Conservation (phyloP, 768 basidiomycete genomes). For the Lactarius indigo region DNA sequence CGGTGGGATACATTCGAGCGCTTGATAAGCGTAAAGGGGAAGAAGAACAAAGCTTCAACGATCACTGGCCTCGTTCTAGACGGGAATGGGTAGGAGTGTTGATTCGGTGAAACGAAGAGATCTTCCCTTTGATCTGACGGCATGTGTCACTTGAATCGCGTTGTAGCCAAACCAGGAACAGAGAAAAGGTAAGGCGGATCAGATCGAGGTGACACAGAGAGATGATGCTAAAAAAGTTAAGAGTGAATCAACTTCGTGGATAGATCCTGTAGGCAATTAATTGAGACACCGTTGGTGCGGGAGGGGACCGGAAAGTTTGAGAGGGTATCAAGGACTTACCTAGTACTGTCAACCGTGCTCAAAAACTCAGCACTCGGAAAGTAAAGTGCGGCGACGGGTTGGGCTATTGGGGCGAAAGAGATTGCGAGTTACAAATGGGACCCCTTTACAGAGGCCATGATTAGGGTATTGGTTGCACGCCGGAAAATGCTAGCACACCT, state of each 20-base stretch:
- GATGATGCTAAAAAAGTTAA: not conserved
- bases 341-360: no score
- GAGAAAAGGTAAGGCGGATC: not conserved
- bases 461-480: not conserved
- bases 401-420: no score
- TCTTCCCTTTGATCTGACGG: not conserved
- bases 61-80: not conserved
- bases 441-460: no score
- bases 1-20: not conserved
- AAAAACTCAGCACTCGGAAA: no score
- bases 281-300: not conserved
- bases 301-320: not conserved
- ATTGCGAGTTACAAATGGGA: slow-evolving; percentile 25
- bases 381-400: no score
- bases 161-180: not conserved
- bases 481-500: not conserved
- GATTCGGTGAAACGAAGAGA: not conserved
- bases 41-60: not conserved
- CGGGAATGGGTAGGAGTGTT: not conserved
- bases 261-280: not conserved
- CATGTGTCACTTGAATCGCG: not conserved
- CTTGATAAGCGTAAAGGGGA: not conserved
- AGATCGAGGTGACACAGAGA: not conserved
- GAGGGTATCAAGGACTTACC: not conserved
- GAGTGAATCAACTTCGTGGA: not conserved